Conservation (phyloP, 2,329 filamentous ascomycete genomes). For the Cytospora piceae region DNA sequence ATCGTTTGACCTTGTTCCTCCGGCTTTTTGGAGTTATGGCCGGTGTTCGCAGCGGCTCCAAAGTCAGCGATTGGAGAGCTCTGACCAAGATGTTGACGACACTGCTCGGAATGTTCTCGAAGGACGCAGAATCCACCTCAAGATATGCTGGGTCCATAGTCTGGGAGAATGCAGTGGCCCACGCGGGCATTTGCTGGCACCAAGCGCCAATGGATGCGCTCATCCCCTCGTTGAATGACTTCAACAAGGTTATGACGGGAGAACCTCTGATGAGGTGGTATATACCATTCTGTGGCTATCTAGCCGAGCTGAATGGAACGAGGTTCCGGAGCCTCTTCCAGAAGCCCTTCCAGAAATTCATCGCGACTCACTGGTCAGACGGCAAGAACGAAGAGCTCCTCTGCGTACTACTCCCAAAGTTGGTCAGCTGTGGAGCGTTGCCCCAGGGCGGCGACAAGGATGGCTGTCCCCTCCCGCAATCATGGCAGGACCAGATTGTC, state of each 20-base stretch:
- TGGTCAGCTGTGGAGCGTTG: constrained; percentile 61
- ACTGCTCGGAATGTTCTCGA: constrained; percentile 54
- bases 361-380: constrained; percentile 73
- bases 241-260: constrained; percentile 67
- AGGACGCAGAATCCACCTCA: constrained; percentile 42
- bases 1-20: constrained; percentile 53
- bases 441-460: constrained; percentile 57
- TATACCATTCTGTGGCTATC: constrained; percentile 81
- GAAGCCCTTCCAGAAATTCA: constrained; percentile 82
- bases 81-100: constrained; percentile 61
- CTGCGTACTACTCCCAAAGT: constrained; percentile 68
- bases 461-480: constrained; percentile 61
- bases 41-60: constrained; percentile 80
- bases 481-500: constrained; percentile 75
- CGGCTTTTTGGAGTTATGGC: constrained; percentile 69
- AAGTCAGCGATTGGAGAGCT: constrained; percentile 72
- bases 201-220: constrained; percentile 78
- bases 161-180: constrained; percentile 64
- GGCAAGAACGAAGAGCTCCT: constrained; percentile 67
- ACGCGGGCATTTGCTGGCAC: constrained; percentile 69
- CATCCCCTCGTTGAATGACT: constrained; percentile 68
- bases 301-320: constrained; percentile 72
- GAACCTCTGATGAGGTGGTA: constrained; percentile 73
- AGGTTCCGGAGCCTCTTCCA: constrained; percentile 81
- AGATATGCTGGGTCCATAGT: constrained; percentile 46